Percentiles rank a stretch among this genome's conserved stretches.
Conservation (phyloP, 2,329 filamentous ascomycete species). For the Botrytis aclada region DNA sequence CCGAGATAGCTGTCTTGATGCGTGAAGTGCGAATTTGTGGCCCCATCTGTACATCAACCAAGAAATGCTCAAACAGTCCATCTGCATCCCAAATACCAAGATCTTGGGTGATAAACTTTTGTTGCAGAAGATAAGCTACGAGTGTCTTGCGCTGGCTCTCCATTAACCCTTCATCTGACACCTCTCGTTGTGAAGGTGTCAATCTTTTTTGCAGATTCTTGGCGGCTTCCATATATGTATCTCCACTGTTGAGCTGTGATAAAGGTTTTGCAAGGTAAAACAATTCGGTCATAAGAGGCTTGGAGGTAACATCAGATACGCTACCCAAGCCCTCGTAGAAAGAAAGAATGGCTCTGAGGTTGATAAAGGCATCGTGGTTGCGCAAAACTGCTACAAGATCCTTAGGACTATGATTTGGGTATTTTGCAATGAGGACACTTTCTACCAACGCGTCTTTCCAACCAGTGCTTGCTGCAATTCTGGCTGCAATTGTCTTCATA, state of each 20-base stretch:
- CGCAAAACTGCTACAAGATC: background rate
- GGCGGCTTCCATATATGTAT: background rate
- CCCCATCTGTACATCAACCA: conserved; percentile 39
- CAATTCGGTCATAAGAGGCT: background rate
- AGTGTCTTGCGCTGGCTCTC: background rate
- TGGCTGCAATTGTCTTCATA: background rate
- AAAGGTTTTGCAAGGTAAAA: background rate
- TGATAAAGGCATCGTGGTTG: background rate
- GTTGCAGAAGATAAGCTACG: background rate
- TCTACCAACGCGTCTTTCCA: background rate
- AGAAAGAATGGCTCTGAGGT: background rate
- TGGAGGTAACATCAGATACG: background rate
- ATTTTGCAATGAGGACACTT: background rate
- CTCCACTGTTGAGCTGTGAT: background rate
- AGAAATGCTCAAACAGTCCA: conserved; percentile 36
- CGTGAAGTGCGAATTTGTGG: conserved; percentile 34
- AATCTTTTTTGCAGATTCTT: background rate
- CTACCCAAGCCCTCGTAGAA: background rate
- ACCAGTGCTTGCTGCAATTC: background rate
- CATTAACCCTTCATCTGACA: background rate
- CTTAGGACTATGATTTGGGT: background rate
- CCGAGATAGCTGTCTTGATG: conserved; percentile 38
- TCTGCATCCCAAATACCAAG: conserved; percentile 27
- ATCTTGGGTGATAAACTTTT: background rate
- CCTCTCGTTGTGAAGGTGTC: background rate